Evolutionary conservation across 768 basidiomycete genomes (phyloP).

Genomic region (Phlebiopsis flavidoalba): DNA sequence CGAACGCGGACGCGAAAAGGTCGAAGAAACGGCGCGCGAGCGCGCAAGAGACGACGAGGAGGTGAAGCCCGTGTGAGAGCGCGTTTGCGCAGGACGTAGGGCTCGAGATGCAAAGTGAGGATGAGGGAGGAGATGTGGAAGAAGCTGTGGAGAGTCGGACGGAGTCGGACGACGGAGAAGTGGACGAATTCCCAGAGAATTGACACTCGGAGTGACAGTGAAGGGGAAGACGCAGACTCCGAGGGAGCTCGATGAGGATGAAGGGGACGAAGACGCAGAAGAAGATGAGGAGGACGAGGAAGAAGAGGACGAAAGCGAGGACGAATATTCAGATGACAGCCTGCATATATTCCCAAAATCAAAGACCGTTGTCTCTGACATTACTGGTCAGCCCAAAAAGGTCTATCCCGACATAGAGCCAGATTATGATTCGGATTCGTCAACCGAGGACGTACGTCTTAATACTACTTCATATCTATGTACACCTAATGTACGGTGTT

Average conservation of each 20-base stretch:
- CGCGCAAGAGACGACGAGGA: constrained; percentile 27
- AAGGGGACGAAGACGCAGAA: constrained; percentile 28
- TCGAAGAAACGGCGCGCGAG: constrained; percentile 57
- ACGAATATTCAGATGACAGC: constrained; percentile 30
- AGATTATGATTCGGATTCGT: constrained; percentile 87
- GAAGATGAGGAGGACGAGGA: constrained; percentile 31
- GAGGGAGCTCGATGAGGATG: constrained; percentile 24
- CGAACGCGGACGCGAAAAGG: constrained; percentile 28
- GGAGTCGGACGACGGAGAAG: constrained; percentile 56
- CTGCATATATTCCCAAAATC: constrained; percentile 55
- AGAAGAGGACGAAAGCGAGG: constrained; percentile 32
- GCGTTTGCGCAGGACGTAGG: constrained; percentile 36
- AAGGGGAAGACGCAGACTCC: constrained; percentile 28
- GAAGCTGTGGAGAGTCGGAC: no score
- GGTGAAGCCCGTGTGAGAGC: constrained; percentile 29
- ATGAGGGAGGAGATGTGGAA: constrained; percentile 42
- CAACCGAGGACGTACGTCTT: constrained; percentile 78
- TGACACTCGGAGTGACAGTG: constrained; percentile 15
- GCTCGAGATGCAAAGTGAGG: constrained; percentile 73
- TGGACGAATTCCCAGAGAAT: constrained; percentile 64
- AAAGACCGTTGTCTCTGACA: constrained; percentile 67
- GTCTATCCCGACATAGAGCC: constrained; percentile 89
- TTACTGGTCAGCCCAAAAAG: constrained; percentile 80
- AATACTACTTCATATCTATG: not conserved
- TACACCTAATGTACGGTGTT: not conserved